These are phyloP conservation scores for Monilinia laxa DNA, from an alignment of 2,329 filamentous ascomycete species.

Conservation along the genomic window DNA sequence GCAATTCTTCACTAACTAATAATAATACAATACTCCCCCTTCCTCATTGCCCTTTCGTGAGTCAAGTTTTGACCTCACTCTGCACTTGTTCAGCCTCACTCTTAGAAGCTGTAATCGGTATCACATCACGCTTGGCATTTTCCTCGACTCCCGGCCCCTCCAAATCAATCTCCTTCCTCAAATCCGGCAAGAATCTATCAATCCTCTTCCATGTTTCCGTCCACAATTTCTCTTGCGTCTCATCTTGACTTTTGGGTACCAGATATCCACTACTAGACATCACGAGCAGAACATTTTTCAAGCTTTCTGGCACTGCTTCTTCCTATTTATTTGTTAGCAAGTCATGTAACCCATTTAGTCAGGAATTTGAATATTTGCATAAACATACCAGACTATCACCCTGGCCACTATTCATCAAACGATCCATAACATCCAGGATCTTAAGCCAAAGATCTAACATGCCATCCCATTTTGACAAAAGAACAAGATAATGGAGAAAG, in stretches of 20 bases:
- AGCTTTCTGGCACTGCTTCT: constrained; percentile 89
- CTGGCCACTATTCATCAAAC: constrained; percentile 93
- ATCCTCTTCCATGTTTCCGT: constrained; percentile 65
- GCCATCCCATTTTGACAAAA: constrained; percentile 80
- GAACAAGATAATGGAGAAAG: constrained; percentile 87
- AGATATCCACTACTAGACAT: constrained; percentile 90
- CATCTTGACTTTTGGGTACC: constrained; percentile 62
- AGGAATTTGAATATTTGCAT: neutral
- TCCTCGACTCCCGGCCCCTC: constrained; percentile 41
- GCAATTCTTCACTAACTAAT: neutral
- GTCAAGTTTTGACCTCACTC: neutral
- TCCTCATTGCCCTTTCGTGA: neutral
- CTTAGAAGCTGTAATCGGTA: neutral
- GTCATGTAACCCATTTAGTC: neutral
- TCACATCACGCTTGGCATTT: neutral
- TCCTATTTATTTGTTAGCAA: constrained; percentile 54
- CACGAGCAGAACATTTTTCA: constrained; percentile 95
- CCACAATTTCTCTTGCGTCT: constrained; percentile 57
- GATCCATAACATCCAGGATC: constrained; percentile 92
- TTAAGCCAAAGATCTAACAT: constrained; percentile 90
- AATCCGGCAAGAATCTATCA: constrained; percentile 62
- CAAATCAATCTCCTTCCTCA: constrained; percentile 56
- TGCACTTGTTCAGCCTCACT: constrained; percentile 1
- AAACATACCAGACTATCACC: constrained; percentile 77
- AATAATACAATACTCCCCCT: constrained; percentile 7